Evolutionary conservation across 352 stramenopile species (phyloP), one percentile per base, ranked within the genome.

Genomic region (Discostella stelligera): DNA sequence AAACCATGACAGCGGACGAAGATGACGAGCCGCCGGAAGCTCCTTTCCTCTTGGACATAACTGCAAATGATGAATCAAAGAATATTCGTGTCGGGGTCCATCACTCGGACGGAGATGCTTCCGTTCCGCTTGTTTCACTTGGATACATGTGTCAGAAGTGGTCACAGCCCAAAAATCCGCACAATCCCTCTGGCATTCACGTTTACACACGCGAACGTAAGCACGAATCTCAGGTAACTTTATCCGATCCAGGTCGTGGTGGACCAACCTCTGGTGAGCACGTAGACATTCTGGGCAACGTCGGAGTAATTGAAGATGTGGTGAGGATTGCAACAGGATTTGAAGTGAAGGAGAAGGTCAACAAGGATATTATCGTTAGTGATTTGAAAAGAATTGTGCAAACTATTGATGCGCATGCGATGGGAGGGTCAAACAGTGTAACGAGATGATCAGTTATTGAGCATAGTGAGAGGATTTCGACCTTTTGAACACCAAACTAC

Each of bases 251-350:
- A 71, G 79, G 89, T 62, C 59, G 87, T 39, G 77, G 77, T 16
- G 88, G 89, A 2, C 86, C 87, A 46, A 50, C 76, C 27, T 85
- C 71, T 37, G 75, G 92, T 18, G 95, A 98, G 65, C 96, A 98
- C 87, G 94, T 98, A 2, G 95, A 98, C 68, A 97, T 98, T 77
- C 94, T 98, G 85, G 95, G 95, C 41, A 98, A 98, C 85, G 84
- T 96, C 63, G 92, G 91, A 32, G 86, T 97, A 14, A 96, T 97
- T 66, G 66, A 86, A 68, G 87, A 93, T 72, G 80, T 93, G 16
- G 61, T 93, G 9, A 82, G 82, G 44, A 86, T 94, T 41, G 88
- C 87, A 8, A 91, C 77, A 25, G 85, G 84, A 25, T 82, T 84
- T 66, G 74, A 91, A 37, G 70, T 72, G 0, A 71, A 83, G 39